Conservation (phyloP, 805 yeast species). For the Ogataea degrootiae region DNA sequence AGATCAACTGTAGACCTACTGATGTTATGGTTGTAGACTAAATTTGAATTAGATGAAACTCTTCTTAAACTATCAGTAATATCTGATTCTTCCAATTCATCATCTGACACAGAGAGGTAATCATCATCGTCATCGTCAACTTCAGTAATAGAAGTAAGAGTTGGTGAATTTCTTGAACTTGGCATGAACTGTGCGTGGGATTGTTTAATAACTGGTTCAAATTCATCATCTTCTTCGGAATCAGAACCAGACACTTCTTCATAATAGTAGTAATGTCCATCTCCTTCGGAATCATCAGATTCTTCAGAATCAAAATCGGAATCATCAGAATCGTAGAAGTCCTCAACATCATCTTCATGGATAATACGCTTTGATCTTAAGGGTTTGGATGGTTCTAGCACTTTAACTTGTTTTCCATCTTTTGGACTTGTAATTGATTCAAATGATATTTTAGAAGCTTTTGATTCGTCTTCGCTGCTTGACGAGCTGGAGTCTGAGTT, state of each 20-base stretch:
- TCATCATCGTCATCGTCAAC: conserved; percentile 3
- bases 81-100: conserved; percentile 5
- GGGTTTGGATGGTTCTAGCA: conserved; percentile 13
- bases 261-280: conserved; percentile 15
- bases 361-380: conserved; percentile 2
- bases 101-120: conserved; percentile 5
- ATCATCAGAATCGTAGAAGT: conserved; percentile 21
- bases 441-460: conserved; percentile 19
- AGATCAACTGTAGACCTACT: conserved; percentile 5
- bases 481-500: conserved; percentile 27
- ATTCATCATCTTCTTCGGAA: conserved; percentile 7
- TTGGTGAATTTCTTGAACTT: background rate
- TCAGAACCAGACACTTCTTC: conserved; percentile 16
- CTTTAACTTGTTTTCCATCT: conserved; percentile 13
- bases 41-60: background rate
- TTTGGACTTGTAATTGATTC: conserved; percentile 10
- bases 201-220: conserved; percentile 1
- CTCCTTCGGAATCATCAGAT: conserved; percentile 22
- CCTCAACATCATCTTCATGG: conserved; percentile 2
- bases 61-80: conserved; percentile 2
- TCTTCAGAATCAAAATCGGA: conserved; percentile 29
- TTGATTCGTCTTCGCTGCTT: conserved; percentile 11
- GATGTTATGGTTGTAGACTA: background rate
- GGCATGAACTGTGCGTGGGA: background rate
- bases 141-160: background rate